Evolutionary conservation across 2,329 filamentous ascomycete genomes (phyloP), one percentile per base, ranked within the genome.

Genomic region (Ceratocystis papillata): DNA sequence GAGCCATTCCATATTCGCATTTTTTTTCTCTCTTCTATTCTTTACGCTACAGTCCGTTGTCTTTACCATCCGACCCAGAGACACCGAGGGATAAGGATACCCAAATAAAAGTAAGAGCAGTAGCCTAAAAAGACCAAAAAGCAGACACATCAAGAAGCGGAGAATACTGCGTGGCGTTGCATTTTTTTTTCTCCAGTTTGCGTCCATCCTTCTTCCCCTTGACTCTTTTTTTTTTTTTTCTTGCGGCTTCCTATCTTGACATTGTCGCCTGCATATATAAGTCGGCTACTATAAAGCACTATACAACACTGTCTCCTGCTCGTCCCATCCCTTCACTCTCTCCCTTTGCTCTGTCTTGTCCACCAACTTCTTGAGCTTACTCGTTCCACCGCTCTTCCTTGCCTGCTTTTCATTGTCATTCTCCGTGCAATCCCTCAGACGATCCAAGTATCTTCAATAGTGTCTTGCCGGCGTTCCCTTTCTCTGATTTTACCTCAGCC

Each of bases 231-330:
- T 33, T 44, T 25, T 44, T 7, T 33, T 50, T 63, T 20, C 22
- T 28, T 59, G 55, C 55, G 5, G 55, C 55, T 59, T 59, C 48
- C 22, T 63, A 33, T 22, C 28, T 48, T 28, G 41, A 63, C 41
- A 46, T 41, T 50, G 61, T 46, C 15, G 55, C 55, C 55, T 59
- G 55, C 55, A 59, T 59, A 59, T 59, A 59, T 59, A 59, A 59
- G 55, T 59, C 28, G 55, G 55, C 28, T 59, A 59, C 33, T 59
- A 59, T 37, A n/a, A 59, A 30, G 15, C 28, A 59, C 17, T 59
- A 37, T 20, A 59, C 48, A 30, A 30, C 53, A 33, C 30, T 59
- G 22, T 20, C 17, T 12, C n/a, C 20, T 30, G 15, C 17, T 30
- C 33, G 33, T 59, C 25, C 55, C 53, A 12, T 17, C 55, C 50